A percentile compares a stretch with the other conserved stretches of the same genome.
Evolutionary conservation across 2,329 filamentous ascomycete species (phyloP).

Genomic region (Penicillium nordicum): DNA sequence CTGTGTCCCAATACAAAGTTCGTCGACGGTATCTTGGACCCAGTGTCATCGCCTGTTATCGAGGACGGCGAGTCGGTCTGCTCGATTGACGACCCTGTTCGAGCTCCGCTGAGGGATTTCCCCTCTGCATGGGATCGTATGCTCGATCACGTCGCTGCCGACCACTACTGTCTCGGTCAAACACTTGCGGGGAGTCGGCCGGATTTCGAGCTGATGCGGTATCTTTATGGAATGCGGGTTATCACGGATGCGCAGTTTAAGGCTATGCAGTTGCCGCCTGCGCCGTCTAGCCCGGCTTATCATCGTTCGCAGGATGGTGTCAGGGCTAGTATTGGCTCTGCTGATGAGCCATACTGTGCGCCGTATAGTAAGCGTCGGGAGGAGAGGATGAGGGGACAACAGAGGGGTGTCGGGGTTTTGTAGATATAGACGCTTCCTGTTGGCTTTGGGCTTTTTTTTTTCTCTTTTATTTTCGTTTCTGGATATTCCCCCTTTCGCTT

Average conservation of each 20-base stretch:
- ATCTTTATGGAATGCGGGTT: constrained; percentile 42
- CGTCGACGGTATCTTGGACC: constrained; percentile 17
- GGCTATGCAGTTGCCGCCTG: constrained; percentile 41
- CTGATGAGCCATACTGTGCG: constrained; percentile 41
- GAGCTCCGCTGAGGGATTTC: not conserved
- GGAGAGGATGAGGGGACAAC: constrained; percentile 36
- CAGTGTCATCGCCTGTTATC: constrained; percentile 3
- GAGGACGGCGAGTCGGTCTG: not conserved
- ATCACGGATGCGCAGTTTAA: constrained; percentile 46
- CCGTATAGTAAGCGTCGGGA: constrained; percentile 41
- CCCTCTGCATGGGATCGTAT: constrained; percentile 41
- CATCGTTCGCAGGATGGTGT: constrained; percentile 37
- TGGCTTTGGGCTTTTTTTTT: not conserved
- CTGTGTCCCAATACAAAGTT: constrained; percentile 35
- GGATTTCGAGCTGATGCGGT: constrained; percentile 46
- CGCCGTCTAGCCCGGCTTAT: constrained; percentile 37
- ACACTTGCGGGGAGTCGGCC: constrained; percentile 40
- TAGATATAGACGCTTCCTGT: not conserved
- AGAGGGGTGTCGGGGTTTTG: constrained; percentile 33
- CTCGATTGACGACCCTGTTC: not conserved
- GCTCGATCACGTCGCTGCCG: constrained; percentile 42
- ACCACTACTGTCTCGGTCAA: constrained; percentile 42
- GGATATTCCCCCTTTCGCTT: constrained; percentile 18
- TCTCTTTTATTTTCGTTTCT: constrained; percentile 4
- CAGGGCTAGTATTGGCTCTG: constrained; percentile 36